These are phyloP conservation scores for Nicotiana attenuata DNA, from an alignment of 257 asterid genomes.

Conservation along the genomic window DNA sequence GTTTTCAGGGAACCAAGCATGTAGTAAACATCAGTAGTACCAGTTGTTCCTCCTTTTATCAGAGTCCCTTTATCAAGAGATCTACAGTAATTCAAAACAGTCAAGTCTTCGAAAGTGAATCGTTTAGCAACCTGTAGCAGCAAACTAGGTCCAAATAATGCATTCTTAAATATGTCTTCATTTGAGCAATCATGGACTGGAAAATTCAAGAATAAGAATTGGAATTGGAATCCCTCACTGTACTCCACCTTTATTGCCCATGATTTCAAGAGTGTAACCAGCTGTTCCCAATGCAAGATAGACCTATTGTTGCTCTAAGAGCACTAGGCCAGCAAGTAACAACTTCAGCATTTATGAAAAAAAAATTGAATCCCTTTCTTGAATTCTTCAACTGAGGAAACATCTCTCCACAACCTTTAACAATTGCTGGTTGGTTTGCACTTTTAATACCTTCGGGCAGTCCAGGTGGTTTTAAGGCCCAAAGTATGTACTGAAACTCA, in stretches of 20 bases:
- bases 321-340: background rate
- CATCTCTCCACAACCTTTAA: constrained; percentile 20
- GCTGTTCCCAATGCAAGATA: too few species aligned
- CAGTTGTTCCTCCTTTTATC: constrained; percentile 43
- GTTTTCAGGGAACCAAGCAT: constrained; percentile 81
- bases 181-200: background rate
- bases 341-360: too few species aligned
- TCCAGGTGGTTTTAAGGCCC: constrained; percentile 77
- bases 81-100: background rate
- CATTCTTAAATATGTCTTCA: background rate
- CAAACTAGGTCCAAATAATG: background rate
- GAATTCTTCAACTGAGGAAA: too few species aligned
- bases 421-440: constrained; percentile 56
- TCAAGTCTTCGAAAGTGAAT: background rate
- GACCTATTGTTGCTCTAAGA: background rate
- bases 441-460: constrained; percentile 60
- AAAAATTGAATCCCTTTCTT: too few species aligned
- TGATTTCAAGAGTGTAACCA: background rate
- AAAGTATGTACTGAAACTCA: constrained; percentile 39
- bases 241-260: background rate
- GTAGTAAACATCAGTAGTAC: constrained; percentile 77
- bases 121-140: background rate
- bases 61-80: background rate
- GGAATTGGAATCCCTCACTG: background rate
- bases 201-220: background rate